Evolutionary conservation across 768 basidiomycete genomes (phyloP), one percentile per base, ranked within the genome.

Genomic region (Tylopilus sp.): DNA sequence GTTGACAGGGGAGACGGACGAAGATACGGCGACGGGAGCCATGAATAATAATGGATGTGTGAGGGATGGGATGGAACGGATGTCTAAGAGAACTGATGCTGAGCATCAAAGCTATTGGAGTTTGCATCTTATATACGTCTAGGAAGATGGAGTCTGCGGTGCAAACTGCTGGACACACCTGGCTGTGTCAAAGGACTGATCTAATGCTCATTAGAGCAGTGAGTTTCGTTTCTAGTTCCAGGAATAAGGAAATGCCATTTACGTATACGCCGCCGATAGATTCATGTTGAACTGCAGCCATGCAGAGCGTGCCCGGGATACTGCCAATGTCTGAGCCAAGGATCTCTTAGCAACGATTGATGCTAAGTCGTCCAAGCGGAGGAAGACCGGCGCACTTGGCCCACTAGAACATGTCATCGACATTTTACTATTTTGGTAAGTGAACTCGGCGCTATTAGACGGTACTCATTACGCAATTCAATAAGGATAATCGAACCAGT

Each of bases 51-150:
- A 13, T 45, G 20, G 21, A 25, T 6, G 49, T 38, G 18, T 38
- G 18, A 48, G 38, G 0, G 12, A 22, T 4, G 44, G n/a, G 35
- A 28, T 5, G 9, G 12, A 21, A 36, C 22, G 38, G 18, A 42
- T 13, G 33, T 63, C 51, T 35, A 44, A 44, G 40, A 28, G 44
- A 36, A 9, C 25, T 36, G 28, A 26, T 56, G 40, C 31, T 56
- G 33, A 17, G 20, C 2, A 22, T 43, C 42, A 35, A 43, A 21
- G 42, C 41, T 52, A 52, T 44, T 51, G 20, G 41, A 40, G 48
- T 20, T n/a, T 30, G 41, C 51, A 50, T 23, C 48, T 51, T 63
- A 58, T 66, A 68, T 66, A 68, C 41, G 18, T 36, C 13, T 18
- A 20, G 36, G 15, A 30, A 33, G 33, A 33, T 47, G 28, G 28